Percentiles rank a stretch among this genome's conserved stretches.
phyloP scores from a whole-genome alignment of 108 stramenopile genomes.

The Skeletonema grethae region DNA sequence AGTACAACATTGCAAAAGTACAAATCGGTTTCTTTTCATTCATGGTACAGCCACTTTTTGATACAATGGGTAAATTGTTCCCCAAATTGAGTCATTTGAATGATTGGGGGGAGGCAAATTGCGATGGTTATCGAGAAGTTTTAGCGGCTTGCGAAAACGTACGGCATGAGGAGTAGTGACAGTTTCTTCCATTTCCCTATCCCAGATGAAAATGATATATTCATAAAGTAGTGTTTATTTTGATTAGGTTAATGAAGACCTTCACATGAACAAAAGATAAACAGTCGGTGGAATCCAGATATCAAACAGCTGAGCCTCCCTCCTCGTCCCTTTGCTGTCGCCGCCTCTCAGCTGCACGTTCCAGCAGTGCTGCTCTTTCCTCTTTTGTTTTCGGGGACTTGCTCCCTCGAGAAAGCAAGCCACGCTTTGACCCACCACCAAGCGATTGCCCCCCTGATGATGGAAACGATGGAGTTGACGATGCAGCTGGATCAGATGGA shows the following conservation, averaged over 20 bases:
- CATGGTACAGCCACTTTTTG: conserved; percentile 55
- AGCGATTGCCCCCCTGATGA: conserved; percentile 47
- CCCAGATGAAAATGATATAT: not conserved
- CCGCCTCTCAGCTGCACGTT: conserved; percentile 50
- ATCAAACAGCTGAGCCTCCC: conserved; percentile 39
- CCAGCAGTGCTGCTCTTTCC: conserved; percentile 51
- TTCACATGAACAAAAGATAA: not conserved
- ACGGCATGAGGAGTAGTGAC: not conserved
- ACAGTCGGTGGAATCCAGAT: not conserved
- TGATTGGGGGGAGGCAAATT: conserved; percentile 36
- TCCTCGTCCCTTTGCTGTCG: conserved; percentile 40
- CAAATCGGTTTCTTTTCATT: conserved; percentile 60
- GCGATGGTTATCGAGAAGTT: conserved; percentile 27
- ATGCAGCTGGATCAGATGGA: conserved; percentile 28
- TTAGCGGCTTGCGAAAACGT: conserved; percentile 16
- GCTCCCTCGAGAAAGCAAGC: conserved; percentile 40
- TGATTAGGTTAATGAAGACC: not conserved
- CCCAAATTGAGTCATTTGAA: conserved; percentile 32
- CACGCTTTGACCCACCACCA: conserved; percentile 27
- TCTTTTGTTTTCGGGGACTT: conserved; percentile 52
- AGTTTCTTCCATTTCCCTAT: not conserved
- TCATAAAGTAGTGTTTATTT: not conserved
- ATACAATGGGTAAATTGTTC: conserved; percentile 27
- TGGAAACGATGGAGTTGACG: conserved; percentile 34
- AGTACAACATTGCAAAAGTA: conserved; percentile 37